Percentiles rank a stretch among this genome's conserved stretches.
phyloP scores from a whole-genome alignment of 2,329 filamentous ascomycete species.

The Ramularia endophylla region DNA sequence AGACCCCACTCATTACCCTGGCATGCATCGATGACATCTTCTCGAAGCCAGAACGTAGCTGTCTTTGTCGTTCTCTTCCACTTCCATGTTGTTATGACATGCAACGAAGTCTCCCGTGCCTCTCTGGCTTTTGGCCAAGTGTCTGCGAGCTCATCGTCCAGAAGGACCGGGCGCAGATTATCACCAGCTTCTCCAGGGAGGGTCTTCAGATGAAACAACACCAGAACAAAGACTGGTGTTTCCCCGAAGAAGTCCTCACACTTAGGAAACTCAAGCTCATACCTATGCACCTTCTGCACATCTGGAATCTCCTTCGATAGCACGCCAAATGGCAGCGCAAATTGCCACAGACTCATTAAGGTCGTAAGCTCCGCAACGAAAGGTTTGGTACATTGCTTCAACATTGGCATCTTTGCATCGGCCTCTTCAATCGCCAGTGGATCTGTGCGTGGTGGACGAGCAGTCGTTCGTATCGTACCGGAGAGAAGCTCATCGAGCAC shows the following conservation, averaged over 20 bases:
- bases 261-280: constrained; percentile 4
- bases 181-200: not conserved
- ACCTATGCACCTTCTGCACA: constrained; percentile 5
- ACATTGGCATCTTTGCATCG: constrained; percentile 1
- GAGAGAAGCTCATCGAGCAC: constrained; percentile 5
- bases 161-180: constrained; percentile 6
- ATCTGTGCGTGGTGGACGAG: constrained; percentile 9
- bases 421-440: constrained; percentile 8
- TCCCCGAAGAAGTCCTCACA: not conserved
- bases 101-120: constrained; percentile 6
- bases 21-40: constrained; percentile 6
- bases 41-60: constrained; percentile 13
- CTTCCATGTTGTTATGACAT: constrained; percentile 12
- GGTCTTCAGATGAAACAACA: constrained; percentile 1
- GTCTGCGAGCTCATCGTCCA: constrained; percentile 9
- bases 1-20: constrained; percentile 3
- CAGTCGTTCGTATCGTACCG: constrained; percentile 7
- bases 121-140: not conserved
- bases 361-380: constrained; percentile 11
- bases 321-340: constrained; percentile 6
- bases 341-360: constrained; percentile 9
- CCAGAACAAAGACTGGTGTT: constrained; percentile 5
- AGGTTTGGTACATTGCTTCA: constrained; percentile 7
- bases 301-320: constrained; percentile 1
- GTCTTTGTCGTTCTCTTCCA: constrained; percentile 3